These are phyloP conservation scores for Gardenia jasminoides DNA, from an alignment of 257 asterid species.

Conservation along the genomic window DNA sequence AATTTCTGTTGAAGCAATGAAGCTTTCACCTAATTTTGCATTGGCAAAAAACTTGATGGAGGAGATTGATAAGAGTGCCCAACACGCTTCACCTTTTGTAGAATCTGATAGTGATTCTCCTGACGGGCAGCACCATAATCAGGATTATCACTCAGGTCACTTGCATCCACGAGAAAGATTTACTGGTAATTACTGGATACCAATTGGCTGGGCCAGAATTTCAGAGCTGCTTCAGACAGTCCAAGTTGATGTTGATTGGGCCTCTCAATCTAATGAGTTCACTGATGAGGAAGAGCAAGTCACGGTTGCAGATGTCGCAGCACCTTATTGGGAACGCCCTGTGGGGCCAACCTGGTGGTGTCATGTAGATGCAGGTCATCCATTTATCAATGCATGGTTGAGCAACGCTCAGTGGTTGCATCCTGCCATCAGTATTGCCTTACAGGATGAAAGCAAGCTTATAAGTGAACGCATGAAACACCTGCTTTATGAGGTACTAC, in stretches of 20 bases:
- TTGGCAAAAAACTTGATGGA: not conserved
- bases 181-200: slow-evolving; percentile 40
- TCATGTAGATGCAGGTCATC: slow-evolving; percentile 40
- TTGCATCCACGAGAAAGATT: slow-evolving; percentile 31
- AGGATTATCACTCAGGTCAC: slow-evolving; percentile 18
- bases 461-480: slow-evolving; percentile 55
- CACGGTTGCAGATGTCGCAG: slow-evolving; percentile 48
- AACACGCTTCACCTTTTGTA: slow-evolving; percentile 13
- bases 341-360: slow-evolving; percentile 59
- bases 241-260: slow-evolving; percentile 38
- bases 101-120: slow-evolving; percentile 14
- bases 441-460: slow-evolving; percentile 46
- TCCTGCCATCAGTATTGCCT: slow-evolving; percentile 47
- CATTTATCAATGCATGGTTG: slow-evolving; percentile 35
- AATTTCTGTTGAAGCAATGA: slow-evolving; percentile 13
- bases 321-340: slow-evolving; percentile 46
- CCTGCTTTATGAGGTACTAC: slow-evolving; percentile 44
- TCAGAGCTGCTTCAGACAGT: slow-evolving; percentile 36
- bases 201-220: slow-evolving; percentile 48
- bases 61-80: not conserved
- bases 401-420: slow-evolving; percentile 46
- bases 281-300: slow-evolving; percentile 38
- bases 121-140: slow-evolving; percentile 17
- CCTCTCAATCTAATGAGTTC: slow-evolving; percentile 29
- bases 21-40: slow-evolving; percentile 6